phyloP scores from a whole-genome alignment of 305 asterid genomes.

The Caryopteris hybrid region DNA sequence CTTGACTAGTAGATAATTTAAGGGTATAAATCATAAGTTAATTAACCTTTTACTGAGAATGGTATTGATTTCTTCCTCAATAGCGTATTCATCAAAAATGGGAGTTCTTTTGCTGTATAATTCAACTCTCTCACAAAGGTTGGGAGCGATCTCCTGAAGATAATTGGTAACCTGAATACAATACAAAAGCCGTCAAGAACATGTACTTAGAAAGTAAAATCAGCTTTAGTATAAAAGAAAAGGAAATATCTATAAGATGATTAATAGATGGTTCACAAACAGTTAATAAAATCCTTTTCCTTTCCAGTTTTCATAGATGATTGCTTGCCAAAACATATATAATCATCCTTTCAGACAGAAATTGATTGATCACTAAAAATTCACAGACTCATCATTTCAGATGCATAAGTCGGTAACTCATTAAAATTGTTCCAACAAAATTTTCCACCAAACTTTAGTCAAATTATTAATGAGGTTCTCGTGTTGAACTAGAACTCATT shows the following conservation, averaged over 20 bases:
- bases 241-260: constrained; percentile 3
- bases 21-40: constrained; percentile 8
- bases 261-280: not conserved
- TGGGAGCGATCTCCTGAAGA: constrained; percentile 92
- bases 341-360: constrained; percentile 7
- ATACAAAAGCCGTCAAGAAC: constrained; percentile 23
- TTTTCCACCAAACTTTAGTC: not conserved
- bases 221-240: not conserved
- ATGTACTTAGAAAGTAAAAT: constrained; percentile 14
- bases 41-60: constrained; percentile 87
- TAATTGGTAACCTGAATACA: constrained; percentile 84
- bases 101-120: constrained; percentile 71
- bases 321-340: not conserved
- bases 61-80: constrained; percentile 83
- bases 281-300: not conserved
- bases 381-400: constrained; percentile 8
- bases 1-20: not conserved
- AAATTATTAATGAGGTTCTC: not conserved
- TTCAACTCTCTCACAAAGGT: constrained; percentile 90
- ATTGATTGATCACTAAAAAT: not conserved
- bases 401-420: not conserved
- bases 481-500: not conserved
- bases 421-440: not conserved
- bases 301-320: not conserved
- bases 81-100: constrained; percentile 79